Evolutionary conservation across 1,284 basidiomycete species (phyloP).

Genomic region (Trichosporon faecale): DNA sequence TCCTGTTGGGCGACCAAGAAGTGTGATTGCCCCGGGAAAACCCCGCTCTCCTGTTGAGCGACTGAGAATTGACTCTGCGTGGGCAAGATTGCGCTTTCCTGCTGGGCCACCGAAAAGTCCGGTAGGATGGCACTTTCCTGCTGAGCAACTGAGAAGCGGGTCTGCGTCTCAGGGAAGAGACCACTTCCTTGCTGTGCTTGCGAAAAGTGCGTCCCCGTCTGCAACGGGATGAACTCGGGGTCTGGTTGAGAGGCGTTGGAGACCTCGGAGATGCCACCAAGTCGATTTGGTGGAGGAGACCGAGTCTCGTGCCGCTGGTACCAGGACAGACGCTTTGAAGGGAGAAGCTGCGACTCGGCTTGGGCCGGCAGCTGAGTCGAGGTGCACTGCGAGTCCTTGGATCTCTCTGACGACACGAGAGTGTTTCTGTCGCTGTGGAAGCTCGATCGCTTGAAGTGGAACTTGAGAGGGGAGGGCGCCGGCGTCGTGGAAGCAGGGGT

Average conservation of each 20-base stretch:
- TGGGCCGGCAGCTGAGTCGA: background rate
- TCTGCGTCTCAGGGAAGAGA: background rate
- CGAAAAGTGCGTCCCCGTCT: background rate
- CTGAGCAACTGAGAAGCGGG: background rate
- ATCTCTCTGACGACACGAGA: background rate
- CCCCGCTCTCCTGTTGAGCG: background rate
- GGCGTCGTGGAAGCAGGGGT: background rate
- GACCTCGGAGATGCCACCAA: background rate
- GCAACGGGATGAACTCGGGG: background rate
- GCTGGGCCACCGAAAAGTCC: background rate
- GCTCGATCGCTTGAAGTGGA: background rate
- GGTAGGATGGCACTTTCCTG: background rate
- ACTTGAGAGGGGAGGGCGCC: background rate
- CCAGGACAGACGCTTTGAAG: background rate
- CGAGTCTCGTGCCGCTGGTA: background rate
- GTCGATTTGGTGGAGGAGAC: background rate
- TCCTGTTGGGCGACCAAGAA: background rate
- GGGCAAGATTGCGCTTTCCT: background rate
- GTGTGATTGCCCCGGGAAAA: background rate
- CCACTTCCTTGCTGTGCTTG: background rate
- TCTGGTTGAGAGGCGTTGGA: background rate
- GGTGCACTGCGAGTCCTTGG: background rate
- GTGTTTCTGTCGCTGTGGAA: background rate
- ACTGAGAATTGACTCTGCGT: background rate
- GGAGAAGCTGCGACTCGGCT: slow-evolving; percentile 8